Evolutionary conservation across 306 rosid genomes (phyloP), one percentile per base, ranked within the genome.

Genomic region (Urtica urens): DNA sequence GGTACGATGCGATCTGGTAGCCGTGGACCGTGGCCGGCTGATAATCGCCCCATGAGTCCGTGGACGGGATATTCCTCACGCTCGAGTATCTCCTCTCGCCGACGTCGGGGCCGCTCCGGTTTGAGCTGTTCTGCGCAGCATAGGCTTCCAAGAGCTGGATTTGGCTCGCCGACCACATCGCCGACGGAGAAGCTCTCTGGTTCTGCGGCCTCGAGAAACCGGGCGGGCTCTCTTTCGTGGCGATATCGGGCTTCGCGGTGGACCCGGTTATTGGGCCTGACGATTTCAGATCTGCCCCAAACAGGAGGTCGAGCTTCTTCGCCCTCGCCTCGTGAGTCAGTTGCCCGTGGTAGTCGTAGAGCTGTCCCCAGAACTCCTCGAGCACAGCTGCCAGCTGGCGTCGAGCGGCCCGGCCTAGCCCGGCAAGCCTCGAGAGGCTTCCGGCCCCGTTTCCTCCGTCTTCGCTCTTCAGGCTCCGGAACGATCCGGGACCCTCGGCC

Each of bases 371-470:
- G 46, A 92, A 92, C 41, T 86, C 96, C 23, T 79, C 78, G 39
- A 92, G 99, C 67, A 59, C 59, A 21, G 63, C 52, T 35, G 96
- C 87, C 58, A 92, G 78, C 42, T 92, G 86, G 30, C 88, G 93
- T 68, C 99, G 82, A 67, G 87, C 94, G 29, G 87, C 93, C 49
- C 99, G 96, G 28, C 96, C 96, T 65, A 86, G 73, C 64, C 99
- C 99, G 40, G 80, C 93, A 62, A 85, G 62, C 67, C 86, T 82
- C 3, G 99, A 92, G 40, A 92, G 94, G 69, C 99, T 92, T 67
- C 94, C 96, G 54, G 86, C 63, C 49, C 85, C 79, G 42, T 58
- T 78, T 49, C 99, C 93, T 10, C 86, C 86, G 22, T 92, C 99
- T 23, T 90, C 94, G 18, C 87, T 79, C 78, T 73, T 90, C 33